Conservation (phyloP, 139 green algal species). For the Chlorella sp. region DNA sequence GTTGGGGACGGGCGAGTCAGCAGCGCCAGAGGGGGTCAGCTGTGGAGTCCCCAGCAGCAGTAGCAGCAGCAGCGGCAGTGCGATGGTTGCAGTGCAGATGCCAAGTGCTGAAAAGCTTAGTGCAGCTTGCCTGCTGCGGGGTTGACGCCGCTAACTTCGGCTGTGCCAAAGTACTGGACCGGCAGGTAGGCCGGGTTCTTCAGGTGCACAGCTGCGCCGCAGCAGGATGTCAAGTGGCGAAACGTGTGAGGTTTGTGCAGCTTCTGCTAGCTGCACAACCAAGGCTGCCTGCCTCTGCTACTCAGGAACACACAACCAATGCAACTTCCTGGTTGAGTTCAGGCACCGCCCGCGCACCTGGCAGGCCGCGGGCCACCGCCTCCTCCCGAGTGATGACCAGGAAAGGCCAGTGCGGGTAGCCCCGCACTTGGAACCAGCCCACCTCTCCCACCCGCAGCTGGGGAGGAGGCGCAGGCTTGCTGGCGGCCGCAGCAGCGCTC, state of each 20-base stretch:
- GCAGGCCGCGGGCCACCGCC: constrained; percentile 15
- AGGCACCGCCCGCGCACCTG: not conserved
- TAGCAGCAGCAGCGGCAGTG: too few relatives aligned
- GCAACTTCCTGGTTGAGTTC: too few relatives aligned
- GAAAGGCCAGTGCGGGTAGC: constrained; percentile 66
- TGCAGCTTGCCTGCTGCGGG: not conserved
- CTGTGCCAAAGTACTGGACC: constrained; percentile 52
- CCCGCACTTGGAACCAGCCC: constrained; percentile 58
- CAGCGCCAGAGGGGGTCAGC: too few relatives aligned
- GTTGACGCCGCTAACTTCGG: constrained; percentile 37
- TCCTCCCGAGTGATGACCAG: constrained; percentile 70
- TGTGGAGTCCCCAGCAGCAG: too few relatives aligned
- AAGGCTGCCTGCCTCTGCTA: too few relatives aligned
- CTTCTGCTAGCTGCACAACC: too few relatives aligned
- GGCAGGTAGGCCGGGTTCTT: not conserved
- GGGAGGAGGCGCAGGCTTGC: not conserved
- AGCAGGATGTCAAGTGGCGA: not conserved
- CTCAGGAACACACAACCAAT: too few relatives aligned
- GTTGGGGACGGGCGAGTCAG: too few relatives aligned
- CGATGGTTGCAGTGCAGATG: too few relatives aligned
- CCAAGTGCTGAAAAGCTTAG: too few relatives aligned
- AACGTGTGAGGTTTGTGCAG: too few relatives aligned
- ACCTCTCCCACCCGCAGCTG: constrained; percentile 62
- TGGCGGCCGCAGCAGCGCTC: not conserved
- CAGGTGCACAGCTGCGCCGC: not conserved